Base-by-base conservation (phyloP, 2,329 filamentous ascomycete genomes). In the Aspergillus udagawae region DNA sequence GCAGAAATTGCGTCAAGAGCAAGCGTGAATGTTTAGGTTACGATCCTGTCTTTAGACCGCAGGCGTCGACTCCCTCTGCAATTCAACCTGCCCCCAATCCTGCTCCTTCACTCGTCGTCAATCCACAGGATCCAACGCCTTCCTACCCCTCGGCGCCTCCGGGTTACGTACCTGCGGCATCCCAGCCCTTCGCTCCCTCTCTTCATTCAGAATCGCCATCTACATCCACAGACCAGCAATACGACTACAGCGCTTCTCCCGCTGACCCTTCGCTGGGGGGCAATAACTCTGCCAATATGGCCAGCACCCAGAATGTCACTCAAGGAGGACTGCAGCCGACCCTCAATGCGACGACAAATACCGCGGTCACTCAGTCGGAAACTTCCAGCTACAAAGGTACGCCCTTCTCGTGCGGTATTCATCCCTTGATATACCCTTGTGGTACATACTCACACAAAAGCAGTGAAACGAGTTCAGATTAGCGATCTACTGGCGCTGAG, bases 41-140 rank as follows among this genome's bases (percentile, higher is more conserved):
- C 81, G 85, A 88, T 67, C 85, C 85, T 38, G 84, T 87, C 62
- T 87, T 87, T 78, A 85, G 74, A 87, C 91, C 77, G 91, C 85
- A 88, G 67, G 77, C 83, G 49, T 85, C 86, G 53, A 69, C 70
- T 20, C 88, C 88, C 29, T 82, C 88, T 50, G 83, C 86, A 62
- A 88, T 91, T 61, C 90, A 93, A 74, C 80, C 64, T 75, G 79
- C 69, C 72, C 78, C 66, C 65, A 80, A 69, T 64, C 76, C 67
- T 68, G 79, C 65, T 65, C 75, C 68, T 58, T 75, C 74, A 42
- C 63, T 76, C 49, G 68, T 76, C 27, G 72, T 74, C 47, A 73
- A 74, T 55, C 74, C 74, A n/a, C 69, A 75, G 57, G 70, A 72
- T 29, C 73, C 55, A 20, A 51, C 57, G 28, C 65, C 68, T 45